Conservation (phyloP, 352 stramenopile species). For the Globisporangium paroecandrum region DNA sequence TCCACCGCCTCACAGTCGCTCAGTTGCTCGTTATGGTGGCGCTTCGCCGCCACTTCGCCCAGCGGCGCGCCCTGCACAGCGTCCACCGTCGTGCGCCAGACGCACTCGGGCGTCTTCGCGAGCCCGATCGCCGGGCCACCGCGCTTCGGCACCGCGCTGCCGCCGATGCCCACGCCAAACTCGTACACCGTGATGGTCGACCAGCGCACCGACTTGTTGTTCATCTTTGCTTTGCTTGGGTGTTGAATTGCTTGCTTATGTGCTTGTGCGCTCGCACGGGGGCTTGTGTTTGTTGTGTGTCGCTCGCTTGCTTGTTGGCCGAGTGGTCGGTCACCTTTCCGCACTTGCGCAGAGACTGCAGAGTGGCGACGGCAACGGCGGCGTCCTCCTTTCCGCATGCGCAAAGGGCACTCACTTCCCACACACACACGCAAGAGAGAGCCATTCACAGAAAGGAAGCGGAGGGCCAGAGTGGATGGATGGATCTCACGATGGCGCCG, state of each 20-base stretch:
- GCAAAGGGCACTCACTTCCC: not conserved
- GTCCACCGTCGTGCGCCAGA: slow-evolving; percentile 49
- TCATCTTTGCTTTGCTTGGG: slow-evolving; percentile 1
- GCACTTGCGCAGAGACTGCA: not conserved
- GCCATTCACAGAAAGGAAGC: slow-evolving; percentile 16
- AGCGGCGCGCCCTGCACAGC: slow-evolving; percentile 19
- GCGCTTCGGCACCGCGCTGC: slow-evolving; percentile 45
- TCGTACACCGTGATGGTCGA: slow-evolving; percentile 69
- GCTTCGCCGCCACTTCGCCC: slow-evolving; percentile 6
- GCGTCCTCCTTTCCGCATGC: slow-evolving; percentile 4
- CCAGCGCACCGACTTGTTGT: slow-evolving; percentile 45
- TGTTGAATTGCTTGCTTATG: not conserved
- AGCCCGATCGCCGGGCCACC: slow-evolving; percentile 53
- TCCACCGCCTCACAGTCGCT: not conserved
- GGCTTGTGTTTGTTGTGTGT: not conserved
- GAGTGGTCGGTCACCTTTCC: slow-evolving; percentile 2
- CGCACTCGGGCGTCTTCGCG: slow-evolving; percentile 30
- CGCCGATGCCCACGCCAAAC: slow-evolving; percentile 52
- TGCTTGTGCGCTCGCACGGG: not conserved
- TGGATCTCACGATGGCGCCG: slow-evolving; percentile 8
- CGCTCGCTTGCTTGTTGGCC: not conserved
- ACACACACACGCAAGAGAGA: not conserved
- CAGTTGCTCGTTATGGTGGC: not conserved
- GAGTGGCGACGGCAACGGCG: not conserved
- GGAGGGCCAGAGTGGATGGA: slow-evolving; percentile 2